Conservation (phyloP, 1,139 yeast species). For the Insectozyma bohioensis region DNA sequence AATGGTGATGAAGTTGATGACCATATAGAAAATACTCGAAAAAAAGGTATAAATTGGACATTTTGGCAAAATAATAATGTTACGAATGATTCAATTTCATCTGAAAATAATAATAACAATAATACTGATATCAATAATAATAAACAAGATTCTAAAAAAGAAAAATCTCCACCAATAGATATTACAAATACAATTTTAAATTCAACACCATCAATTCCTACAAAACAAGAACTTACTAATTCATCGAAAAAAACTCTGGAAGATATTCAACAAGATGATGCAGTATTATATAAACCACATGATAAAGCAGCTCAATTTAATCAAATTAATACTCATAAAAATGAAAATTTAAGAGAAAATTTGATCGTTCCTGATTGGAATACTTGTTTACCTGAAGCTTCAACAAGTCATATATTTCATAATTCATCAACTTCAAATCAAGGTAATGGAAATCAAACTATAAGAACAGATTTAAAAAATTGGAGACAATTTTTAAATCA, state of each 20-base stretch:
- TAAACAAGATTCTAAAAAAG: slow-evolving; percentile 9
- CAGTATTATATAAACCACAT: slow-evolving; percentile 49
- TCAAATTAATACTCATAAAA: slow-evolving; percentile 47
- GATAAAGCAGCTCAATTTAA: slow-evolving; percentile 41
- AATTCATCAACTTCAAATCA: slow-evolving; percentile 27
- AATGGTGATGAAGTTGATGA: slow-evolving; percentile 37
- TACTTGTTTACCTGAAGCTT: slow-evolving; percentile 36
- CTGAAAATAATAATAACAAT: slow-evolving; percentile 1
- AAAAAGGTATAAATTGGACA: slow-evolving; percentile 35
- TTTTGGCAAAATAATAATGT: slow-evolving; percentile 31
- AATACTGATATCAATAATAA: background rate
- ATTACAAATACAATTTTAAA: slow-evolving; percentile 35
- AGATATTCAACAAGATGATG: slow-evolving; percentile 32
- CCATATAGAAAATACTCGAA: slow-evolving; percentile 26
- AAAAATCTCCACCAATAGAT: slow-evolving; percentile 10
- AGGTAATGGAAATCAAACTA: slow-evolving; percentile 14
- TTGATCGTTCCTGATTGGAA: slow-evolving; percentile 47
- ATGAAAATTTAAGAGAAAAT: slow-evolving; percentile 43
- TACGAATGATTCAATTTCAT: slow-evolving; percentile 3
- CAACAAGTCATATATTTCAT: slow-evolving; percentile 11
- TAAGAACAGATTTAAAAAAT: slow-evolving; percentile 28
- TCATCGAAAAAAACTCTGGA: slow-evolving; percentile 30
- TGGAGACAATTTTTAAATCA: slow-evolving; percentile 41
- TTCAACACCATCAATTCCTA: slow-evolving; percentile 32
- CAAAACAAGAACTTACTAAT: slow-evolving; percentile 16